A percentile compares a stretch with the other conserved stretches of the same genome.
These are phyloP conservation scores for Lactarius sp. DNA, from an alignment of 768 basidiomycete species.

Conservation along the genomic window DNA sequence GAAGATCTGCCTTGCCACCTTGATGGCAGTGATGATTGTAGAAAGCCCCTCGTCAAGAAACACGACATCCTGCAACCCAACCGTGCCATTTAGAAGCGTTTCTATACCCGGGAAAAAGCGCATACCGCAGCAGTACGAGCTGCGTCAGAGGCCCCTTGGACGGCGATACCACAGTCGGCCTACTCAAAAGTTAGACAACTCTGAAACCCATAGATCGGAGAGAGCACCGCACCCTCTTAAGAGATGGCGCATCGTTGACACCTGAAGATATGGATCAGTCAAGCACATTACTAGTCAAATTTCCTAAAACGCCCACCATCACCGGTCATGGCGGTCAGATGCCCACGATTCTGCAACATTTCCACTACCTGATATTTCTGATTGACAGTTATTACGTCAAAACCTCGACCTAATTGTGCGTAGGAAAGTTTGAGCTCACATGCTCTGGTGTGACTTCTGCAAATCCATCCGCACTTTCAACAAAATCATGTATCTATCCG, in stretches of 20 bases:
- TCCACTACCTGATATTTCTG: constrained; percentile 35
- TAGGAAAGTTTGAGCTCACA: constrained; percentile 27
- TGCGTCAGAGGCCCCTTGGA: constrained; percentile 41
- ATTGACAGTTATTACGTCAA: not conserved
- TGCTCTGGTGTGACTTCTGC: constrained; percentile 49
- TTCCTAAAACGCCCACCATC: constrained; percentile 30
- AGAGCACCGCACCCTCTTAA: constrained; percentile 30
- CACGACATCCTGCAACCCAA: constrained; percentile 36
- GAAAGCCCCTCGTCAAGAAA: constrained; percentile 45
- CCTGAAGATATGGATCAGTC: constrained; percentile 16
- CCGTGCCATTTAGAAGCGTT: not conserved
- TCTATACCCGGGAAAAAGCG: not conserved
- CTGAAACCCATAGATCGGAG: constrained; percentile 17
- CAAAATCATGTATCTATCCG: constrained; percentile 37
- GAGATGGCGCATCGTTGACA: constrained; percentile 34
- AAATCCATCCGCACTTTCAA: constrained; percentile 48
- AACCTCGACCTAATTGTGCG: not conserved
- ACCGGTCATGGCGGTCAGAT: constrained; percentile 43
- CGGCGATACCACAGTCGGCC: constrained; percentile 39
- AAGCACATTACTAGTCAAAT: not conserved
- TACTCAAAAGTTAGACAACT: not conserved
- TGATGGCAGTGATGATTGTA: constrained; percentile 42
- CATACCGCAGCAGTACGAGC: constrained; percentile 36
- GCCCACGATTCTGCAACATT: constrained; percentile 39
- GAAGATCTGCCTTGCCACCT: constrained; percentile 47